Evolutionary conservation across 2,329 filamentous ascomycete genomes (phyloP).

Genomic region (Geosmithia morbida): DNA sequence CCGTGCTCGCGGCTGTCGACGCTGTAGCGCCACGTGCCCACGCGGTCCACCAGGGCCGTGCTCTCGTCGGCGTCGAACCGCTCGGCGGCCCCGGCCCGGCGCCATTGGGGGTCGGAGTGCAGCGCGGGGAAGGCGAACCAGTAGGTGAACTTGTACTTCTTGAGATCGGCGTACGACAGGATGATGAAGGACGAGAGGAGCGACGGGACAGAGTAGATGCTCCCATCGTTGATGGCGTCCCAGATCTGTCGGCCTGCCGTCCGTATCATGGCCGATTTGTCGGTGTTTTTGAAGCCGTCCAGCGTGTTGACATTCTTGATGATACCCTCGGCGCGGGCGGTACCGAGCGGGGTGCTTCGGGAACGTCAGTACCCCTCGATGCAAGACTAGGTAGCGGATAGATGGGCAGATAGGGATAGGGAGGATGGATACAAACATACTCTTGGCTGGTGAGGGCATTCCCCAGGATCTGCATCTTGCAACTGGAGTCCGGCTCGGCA

Average conservation of each 20-base stretch:
- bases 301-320: conserved; percentile 95
- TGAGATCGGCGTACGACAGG: conserved; percentile 87
- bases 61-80: conserved; percentile 56
- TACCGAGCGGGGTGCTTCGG: conserved; percentile 49
- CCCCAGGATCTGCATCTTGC: conserved; percentile 80
- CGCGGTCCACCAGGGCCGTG: conserved; percentile 61
- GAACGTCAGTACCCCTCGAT: conserved; percentile 11
- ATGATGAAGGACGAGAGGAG: conserved; percentile 79
- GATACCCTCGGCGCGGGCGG: conserved; percentile 76
- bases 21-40: conserved; percentile 77
- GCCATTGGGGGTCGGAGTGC: conserved; percentile 79
- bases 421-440: conserved; percentile 39
- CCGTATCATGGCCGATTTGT: conserved; percentile 66
- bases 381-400: no score
- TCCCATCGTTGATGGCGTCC: conserved; percentile 94
- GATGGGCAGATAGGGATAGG: conserved; percentile 7
- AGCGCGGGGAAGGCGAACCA: conserved; percentile 95
- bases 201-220: conserved; percentile 89
- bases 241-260: conserved; percentile 82
- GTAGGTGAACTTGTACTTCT: conserved; percentile 96
- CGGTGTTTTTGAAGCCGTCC: conserved; percentile 77
- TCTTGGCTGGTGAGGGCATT: conserved; percentile 72
- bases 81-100: conserved; percentile 36
- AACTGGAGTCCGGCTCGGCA: conserved; percentile 60
- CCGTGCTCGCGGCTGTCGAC: conserved; percentile 77